Evolutionary conservation across 257 asterid species (phyloP).

Genomic region (Voacanga thouarsii): DNA sequence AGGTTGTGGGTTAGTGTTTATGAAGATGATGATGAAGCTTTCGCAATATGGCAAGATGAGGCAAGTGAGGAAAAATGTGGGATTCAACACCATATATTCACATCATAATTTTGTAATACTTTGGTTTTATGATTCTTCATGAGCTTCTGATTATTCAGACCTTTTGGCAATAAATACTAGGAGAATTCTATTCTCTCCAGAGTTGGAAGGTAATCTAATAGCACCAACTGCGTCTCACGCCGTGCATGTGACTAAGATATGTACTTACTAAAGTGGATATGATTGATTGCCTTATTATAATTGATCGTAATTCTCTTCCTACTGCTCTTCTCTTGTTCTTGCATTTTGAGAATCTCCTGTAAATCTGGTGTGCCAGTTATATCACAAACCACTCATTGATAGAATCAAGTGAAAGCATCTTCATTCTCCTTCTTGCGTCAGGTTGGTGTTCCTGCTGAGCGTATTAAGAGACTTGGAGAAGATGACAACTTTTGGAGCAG

Average conservation of each 20-base stretch:
- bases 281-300: neutral
- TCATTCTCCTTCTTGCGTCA: conserved; percentile 29
- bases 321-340: neutral
- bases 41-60: conserved; percentile 78
- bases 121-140: neutral
- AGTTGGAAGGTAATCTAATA: neutral
- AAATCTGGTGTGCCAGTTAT: conserved; percentile 3
- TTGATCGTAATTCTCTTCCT: neutral
- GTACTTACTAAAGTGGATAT: neutral
- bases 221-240: neutral
- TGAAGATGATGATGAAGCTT: conserved; percentile 78
- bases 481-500: conserved; percentile 98
- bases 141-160: neutral
- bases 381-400: conserved; percentile 2
- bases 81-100: neutral
- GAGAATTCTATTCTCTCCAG: neutral
- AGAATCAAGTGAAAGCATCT: conserved; percentile 5
- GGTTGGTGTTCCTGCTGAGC: conserved; percentile 78
- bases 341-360: neutral
- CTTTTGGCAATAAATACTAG: neutral
- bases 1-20: conserved; percentile 84
- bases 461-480: conserved; percentile 76
- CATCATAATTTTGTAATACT: neutral
- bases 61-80: conserved; percentile 26
- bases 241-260: conserved; percentile 1